A percentile compares a stretch with the other conserved stretches of the same genome.
phyloP scores from a whole-genome alignment of 768 basidiomycete species.

The Baorangia bicolor region DNA sequence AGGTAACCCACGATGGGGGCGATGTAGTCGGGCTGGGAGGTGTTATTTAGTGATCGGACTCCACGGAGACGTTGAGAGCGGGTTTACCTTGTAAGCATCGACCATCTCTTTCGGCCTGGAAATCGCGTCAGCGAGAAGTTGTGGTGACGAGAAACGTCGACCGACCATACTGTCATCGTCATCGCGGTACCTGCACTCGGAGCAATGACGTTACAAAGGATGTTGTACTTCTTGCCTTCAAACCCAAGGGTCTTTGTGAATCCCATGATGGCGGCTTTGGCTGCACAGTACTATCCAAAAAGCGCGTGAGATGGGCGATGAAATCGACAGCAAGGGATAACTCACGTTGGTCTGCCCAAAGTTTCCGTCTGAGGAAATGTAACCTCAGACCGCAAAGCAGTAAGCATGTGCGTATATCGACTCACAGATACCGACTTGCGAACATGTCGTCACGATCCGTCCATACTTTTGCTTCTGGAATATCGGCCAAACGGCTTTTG shows the following conservation, averaged over 20 bases:
- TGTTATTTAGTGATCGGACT: background rate
- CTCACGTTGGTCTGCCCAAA: conserved; percentile 90
- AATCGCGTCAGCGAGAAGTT: background rate
- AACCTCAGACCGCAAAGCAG: background rate
- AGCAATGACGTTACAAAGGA: conserved; percentile 84
- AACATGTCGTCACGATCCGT: conserved; percentile 91
- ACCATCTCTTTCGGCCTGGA: conserved; percentile 79
- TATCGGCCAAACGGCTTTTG: conserved; percentile 92
- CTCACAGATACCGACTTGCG: conserved; percentile 90
- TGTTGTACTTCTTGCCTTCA: conserved; percentile 90
- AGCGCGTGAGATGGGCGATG: background rate
- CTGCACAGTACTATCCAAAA: conserved; percentile 71
- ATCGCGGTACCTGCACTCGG: conserved; percentile 90
- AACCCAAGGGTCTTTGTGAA: conserved; percentile 87
- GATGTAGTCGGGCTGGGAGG: conserved; percentile 75
- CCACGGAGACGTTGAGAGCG: background rate
- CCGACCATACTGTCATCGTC: conserved; percentile 76
- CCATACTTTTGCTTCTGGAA: conserved; percentile 98
- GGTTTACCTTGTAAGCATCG: conserved; percentile 76
- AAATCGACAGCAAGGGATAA: background rate
- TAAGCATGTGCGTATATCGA: conserved; percentile 8
- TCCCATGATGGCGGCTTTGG: conserved; percentile 89
- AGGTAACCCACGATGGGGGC: conserved; percentile 93
- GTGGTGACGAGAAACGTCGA: conserved; percentile 18
- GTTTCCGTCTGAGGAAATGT: conserved; percentile 69